phyloP scores from a whole-genome alignment of 352 stramenopile species.

The Phytopythium kandeliae region DNA sequence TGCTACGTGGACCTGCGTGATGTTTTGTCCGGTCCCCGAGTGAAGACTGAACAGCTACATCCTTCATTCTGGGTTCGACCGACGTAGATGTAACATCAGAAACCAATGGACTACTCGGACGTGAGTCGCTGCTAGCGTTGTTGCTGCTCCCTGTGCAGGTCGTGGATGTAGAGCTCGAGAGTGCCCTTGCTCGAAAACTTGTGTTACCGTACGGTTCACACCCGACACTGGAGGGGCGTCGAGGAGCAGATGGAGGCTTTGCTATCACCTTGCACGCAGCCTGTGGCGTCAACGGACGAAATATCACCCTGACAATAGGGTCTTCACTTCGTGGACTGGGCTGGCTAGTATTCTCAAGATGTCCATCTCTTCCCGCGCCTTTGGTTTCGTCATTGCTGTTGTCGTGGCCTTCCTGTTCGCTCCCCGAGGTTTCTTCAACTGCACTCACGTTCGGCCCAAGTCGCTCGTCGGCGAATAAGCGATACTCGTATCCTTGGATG shows the following conservation, averaged over 20 bases:
- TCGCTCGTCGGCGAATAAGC: not conserved
- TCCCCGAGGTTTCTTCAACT: not conserved
- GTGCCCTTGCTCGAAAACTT: conserved; percentile 24
- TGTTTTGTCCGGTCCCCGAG: not conserved
- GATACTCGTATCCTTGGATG: conserved; percentile 10
- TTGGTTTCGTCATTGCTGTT: conserved; percentile 7
- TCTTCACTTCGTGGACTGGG: not conserved
- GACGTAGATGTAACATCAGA: not conserved
- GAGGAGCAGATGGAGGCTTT: conserved; percentile 14
- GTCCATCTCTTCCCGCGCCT: not conserved
- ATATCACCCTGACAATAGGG: not conserved
- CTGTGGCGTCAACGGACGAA: not conserved
- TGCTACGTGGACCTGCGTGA: not conserved
- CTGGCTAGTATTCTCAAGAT: not conserved
- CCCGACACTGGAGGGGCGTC: conserved; percentile 12
- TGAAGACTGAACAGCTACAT: not conserved
- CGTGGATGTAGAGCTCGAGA: conserved; percentile 2
- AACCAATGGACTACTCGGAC: conserved; percentile 9
- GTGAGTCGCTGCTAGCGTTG: conserved; percentile 7
- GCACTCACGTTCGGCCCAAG: not conserved
- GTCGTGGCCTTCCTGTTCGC: conserved; percentile 8
- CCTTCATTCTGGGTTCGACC: not conserved
- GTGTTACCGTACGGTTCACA: conserved; percentile 4
- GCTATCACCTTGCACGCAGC: conserved; percentile 2
- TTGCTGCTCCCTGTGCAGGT: conserved; percentile 9